Base-by-base conservation (phyloP, 2,329 filamentous ascomycete genomes). In the Xenoacremonium recifei region DNA sequence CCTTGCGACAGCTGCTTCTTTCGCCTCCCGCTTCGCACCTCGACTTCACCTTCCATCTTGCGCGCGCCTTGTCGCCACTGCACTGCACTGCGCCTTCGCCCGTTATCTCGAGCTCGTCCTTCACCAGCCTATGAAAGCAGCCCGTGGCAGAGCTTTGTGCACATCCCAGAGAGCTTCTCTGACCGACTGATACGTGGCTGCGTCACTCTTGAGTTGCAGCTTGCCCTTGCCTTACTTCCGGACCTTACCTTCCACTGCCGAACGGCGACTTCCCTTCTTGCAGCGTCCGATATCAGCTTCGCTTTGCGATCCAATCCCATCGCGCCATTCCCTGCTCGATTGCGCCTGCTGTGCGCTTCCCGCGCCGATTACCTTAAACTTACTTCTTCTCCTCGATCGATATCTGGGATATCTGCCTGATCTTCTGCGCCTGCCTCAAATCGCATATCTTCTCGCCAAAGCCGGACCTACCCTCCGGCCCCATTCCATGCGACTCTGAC, bases 1-100 rank as follows among this genome's bases (percentile, higher is more conserved):
- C 17, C 32, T 19, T 31, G 12, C 13, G 7, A 7, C 23, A 27
- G 13, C 21, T 30, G 21, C 32, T 44, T 40, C 40, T 32, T 31
- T 39, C 25, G 45, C 44, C 35, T 50, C 41, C 12, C 13, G 23
- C 41, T 30, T 30, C 39, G 17, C 35, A 34, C 37, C 39, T 44
- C 27, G 21, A 27, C n/a, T 35, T 38, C n/a, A n/a, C n/a, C n/a
- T n/a, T n/a, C n/a, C n/a, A n/a, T n/a, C n/a, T n/a, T n/a, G n/a
- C n/a, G n/a, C n/a, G n/a, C n/a, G n/a, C n/a, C n/a, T 31, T 31
- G 32, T 13, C 40, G 25, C 23, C 15, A 11, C 16, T 32, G n/a
- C 20, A 33, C 25, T 23, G 23, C 23, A 13, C 23, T 27, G 9
- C 9, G 13, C 23, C 13, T 15, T 15, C 12, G 12, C n/a, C n/a